phyloP scores from a whole-genome alignment of 805 yeast species.

The Metschnikowia peoriensis region DNA sequence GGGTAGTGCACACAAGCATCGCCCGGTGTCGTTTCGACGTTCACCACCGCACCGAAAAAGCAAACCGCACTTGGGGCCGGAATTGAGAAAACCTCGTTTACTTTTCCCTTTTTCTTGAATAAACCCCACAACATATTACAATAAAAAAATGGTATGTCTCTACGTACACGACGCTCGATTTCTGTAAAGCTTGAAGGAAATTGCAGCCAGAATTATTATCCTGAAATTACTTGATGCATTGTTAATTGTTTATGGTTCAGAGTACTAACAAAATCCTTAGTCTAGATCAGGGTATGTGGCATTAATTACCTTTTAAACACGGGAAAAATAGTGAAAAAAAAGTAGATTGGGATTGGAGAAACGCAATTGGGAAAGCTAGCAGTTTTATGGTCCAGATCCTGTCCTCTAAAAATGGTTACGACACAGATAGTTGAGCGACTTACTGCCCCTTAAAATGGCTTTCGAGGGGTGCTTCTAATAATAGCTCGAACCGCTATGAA shows the following conservation, averaged over 20 bases:
- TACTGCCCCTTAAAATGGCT: too few species aligned
- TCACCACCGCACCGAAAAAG: conserved; percentile 1
- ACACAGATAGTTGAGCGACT: too few species aligned
- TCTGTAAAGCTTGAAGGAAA: too few species aligned
- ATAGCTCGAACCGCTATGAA: too few species aligned
- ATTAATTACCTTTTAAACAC: neutral
- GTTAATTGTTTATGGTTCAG: neutral
- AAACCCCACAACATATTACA: conserved; percentile 1
- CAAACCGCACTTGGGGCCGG: neutral
- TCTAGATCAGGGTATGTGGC: conserved; percentile 27
- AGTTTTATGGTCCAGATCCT: too few species aligned
- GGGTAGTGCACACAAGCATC: neutral
- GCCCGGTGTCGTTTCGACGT: neutral
- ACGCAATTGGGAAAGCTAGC: too few species aligned
- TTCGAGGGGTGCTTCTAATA: too few species aligned
- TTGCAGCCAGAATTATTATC: too few species aligned
- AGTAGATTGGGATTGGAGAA: too few species aligned
- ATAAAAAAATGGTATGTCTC: conserved; percentile 13
- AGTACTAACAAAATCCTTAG: conserved; percentile 3
- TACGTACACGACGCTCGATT: too few species aligned
- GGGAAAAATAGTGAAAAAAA: neutral
- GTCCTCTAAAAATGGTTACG: too few species aligned
- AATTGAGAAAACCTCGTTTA: neutral
- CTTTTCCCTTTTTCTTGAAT: neutral
- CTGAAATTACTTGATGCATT: too few species aligned